phyloP scores from a whole-genome alignment of 805 yeast species.

The Starmerella scarabaei region DNA sequence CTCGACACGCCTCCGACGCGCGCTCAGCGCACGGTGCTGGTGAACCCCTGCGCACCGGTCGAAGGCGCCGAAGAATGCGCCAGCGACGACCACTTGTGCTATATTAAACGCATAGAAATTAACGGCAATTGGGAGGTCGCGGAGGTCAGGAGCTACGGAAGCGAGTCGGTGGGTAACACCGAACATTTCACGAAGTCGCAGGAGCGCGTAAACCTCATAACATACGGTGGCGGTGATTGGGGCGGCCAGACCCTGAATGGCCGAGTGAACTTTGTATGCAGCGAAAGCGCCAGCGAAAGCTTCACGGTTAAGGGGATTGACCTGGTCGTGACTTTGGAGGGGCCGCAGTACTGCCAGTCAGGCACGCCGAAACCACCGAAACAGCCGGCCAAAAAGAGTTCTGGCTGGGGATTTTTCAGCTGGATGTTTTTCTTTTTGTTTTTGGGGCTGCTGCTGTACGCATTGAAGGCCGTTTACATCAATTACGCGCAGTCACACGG shows the following conservation, averaged over 20 bases:
- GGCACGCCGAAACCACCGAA: background rate
- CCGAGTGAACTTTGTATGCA: too few relatives aligned
- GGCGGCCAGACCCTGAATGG: slow-evolving; percentile 39
- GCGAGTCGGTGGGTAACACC: slow-evolving; percentile 16
- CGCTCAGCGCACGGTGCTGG: slow-evolving; percentile 49
- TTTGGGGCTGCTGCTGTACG: slow-evolving; percentile 55
- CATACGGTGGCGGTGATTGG: slow-evolving; percentile 47
- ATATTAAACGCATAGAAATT: slow-evolving; percentile 43
- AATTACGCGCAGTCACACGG: slow-evolving; percentile 60
- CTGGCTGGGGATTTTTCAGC: slow-evolving; percentile 69
- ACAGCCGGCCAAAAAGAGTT: slow-evolving; percentile 19
- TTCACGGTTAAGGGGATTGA: too few relatives aligned
- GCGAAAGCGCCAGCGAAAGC: too few relatives aligned
- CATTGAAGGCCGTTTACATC: slow-evolving; percentile 63
- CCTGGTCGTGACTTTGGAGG: background rate
- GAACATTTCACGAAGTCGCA: too few relatives aligned
- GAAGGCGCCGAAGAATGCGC: slow-evolving; percentile 39
- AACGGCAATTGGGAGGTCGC: slow-evolving; percentile 41
- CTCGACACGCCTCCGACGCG: slow-evolving; percentile 85
- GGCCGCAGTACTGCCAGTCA: background rate
- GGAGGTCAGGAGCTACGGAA: slow-evolving; percentile 42
- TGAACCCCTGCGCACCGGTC: slow-evolving; percentile 56
- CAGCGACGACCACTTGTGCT: slow-evolving; percentile 64
- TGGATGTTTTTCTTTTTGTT: slow-evolving; percentile 72
- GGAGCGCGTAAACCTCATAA: too few relatives aligned